Evolutionary conservation across 73 alveolate genomes (phyloP).

Genomic region (Paramecium sexaurelia): DNA sequence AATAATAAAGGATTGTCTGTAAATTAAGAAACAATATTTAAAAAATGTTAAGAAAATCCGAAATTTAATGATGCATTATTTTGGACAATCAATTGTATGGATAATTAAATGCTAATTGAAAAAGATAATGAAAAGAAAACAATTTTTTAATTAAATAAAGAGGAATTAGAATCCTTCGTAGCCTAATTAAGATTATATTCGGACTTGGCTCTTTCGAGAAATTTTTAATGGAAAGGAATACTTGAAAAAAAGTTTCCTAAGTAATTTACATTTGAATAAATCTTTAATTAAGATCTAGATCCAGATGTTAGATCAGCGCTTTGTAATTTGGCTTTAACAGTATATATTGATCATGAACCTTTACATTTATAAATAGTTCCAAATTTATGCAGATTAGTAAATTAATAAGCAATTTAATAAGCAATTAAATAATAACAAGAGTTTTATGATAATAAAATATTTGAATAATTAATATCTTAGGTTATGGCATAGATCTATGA

Average conservation of each 20-base stretch:
- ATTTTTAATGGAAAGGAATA: constrained; percentile 60
- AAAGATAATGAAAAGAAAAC: not conserved
- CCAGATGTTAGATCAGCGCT: constrained; percentile 59
- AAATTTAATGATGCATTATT: constrained; percentile 47
- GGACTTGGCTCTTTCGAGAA: constrained; percentile 61
- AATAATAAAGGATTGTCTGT: constrained; percentile 63
- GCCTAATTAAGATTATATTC: constrained; percentile 55
- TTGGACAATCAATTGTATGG: not conserved
- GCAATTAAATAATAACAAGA: not conserved
- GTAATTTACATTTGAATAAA: constrained; percentile 37
- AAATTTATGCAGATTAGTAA: constrained; percentile 54
- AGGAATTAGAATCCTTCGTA: constrained; percentile 20
- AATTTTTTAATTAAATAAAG: constrained; percentile 29
- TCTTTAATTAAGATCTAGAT: constrained; percentile 25
- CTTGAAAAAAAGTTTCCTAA: constrained; percentile 39
- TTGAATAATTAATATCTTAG: not conserved
- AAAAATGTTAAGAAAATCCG: not conserved
- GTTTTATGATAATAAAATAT: not conserved
- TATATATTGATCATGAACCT: constrained; percentile 67
- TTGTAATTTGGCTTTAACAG: constrained; percentile 53
- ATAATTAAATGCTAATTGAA: not conserved
- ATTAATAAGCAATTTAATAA: not conserved
- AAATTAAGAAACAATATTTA: constrained; percentile 51
- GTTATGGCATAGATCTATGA: not conserved
- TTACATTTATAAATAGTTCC: constrained; percentile 62